Evolutionary conservation across 2,329 filamentous ascomycete species (phyloP), one percentile per base, ranked within the genome.

Genomic region (Cordyceps farinosa): DNA sequence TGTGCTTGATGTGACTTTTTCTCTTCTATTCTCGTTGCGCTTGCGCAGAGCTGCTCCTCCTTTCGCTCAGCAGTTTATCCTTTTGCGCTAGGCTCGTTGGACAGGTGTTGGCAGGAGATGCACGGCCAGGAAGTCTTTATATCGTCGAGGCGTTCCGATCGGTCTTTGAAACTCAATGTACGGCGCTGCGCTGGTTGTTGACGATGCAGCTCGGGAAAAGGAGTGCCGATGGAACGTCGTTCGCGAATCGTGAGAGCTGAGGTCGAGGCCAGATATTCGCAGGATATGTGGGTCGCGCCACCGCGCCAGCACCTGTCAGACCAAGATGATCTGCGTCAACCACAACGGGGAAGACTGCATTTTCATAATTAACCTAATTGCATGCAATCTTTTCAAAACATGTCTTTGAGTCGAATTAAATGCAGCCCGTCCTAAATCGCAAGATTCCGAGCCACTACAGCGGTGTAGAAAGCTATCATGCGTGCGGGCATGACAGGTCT

Each of bases 191-290:
- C 5, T n/a, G 34, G 11, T 42, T 29, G 47, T 17, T 17, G 47
- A 51, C 32, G 36, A 50, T 45, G 45, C 27, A 27, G 9, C 10
- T 22, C 42, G 15, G 11, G 27, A 30, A 9, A 30, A 32, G 27
- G 45, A 51, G 34, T 27, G 56, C 10, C 55, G 9, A 22, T 10
- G 9, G 42, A 13, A 30, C 34, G 50, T 30, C 32, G 40, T 47
- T 38, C 27, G 52, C 34, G 29, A 36, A 52, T 53, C 38, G 34
- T 8, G 27, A 22, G 17, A 36, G 32, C 30, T 38, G 38, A 56
- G 60, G 44, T 56, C 60, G 27, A 62, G 60, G 60, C 60, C 60
- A 62, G 32, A 62, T 62, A 29, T 62, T 56, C 51, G n/a, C 22
- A 56, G 47, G 52, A 55, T 51, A 56, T 62, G 60, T 62, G 60